These are phyloP conservation scores for Alternaria novae-zelandiae DNA, from an alignment of 2,329 filamentous ascomycete species.

Conservation along the genomic window DNA sequence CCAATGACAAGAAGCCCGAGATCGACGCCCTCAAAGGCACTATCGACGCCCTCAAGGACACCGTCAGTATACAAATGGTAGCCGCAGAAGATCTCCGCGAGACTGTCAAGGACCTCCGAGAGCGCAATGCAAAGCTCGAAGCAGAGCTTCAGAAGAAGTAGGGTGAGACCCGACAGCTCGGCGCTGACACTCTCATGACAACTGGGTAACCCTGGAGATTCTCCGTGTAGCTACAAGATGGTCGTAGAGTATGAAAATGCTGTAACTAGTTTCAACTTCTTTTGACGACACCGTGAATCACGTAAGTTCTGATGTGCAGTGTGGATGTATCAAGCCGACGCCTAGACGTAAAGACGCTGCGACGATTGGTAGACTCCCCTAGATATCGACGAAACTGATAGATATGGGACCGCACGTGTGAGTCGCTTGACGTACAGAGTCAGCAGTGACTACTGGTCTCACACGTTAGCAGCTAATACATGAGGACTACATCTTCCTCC, in stretches of 20 bases:
- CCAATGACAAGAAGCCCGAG: neutral
- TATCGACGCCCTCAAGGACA: neutral
- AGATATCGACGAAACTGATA: too few species aligned
- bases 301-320: too few species aligned
- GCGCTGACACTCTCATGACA: neutral
- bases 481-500: too few species aligned
- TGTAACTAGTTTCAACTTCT: fast-evolving
- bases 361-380: too few species aligned
- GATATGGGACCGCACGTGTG: too few species aligned
- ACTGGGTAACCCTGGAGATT: neutral
- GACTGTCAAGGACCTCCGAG: neutral
- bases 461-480: too few species aligned
- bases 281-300: too few species aligned
- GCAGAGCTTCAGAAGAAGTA: neutral
- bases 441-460: too few species aligned
- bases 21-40: neutral
- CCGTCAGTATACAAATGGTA: neutral
- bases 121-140: neutral
- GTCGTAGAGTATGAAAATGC: neutral
- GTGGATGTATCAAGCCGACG: too few species aligned
- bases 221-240: neutral
- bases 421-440: too few species aligned
- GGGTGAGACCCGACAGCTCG: neutral
- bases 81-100: neutral
- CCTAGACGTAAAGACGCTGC: too few species aligned